These are phyloP conservation scores for Hypomontagnella monticulosa DNA, from an alignment of 495 filamentous ascomycete genomes.

Conservation along the genomic window DNA sequence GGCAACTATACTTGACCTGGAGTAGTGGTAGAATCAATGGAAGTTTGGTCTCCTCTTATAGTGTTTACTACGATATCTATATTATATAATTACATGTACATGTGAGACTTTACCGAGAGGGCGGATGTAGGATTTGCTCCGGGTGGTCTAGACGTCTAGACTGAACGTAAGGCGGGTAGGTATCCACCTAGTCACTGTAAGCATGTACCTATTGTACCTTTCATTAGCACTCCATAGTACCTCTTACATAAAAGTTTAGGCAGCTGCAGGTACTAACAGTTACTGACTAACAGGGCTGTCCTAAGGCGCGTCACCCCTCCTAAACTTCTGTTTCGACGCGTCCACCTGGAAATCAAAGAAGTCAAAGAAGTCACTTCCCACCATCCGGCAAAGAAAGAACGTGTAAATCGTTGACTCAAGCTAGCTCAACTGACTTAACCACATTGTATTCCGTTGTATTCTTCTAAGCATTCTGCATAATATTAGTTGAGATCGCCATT, in stretches of 20 bases:
- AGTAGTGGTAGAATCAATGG: no score
- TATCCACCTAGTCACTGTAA: neutral
- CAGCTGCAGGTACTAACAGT: slow-evolving; percentile 11
- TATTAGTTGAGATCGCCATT: neutral
- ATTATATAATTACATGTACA: neutral
- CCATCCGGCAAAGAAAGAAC: slow-evolving; percentile 1
- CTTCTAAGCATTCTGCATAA: neutral
- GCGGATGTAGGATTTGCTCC: slow-evolving; percentile 19
- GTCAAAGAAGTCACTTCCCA: slow-evolving; percentile 1
- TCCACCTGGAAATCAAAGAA: slow-evolving; percentile 6
- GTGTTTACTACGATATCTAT: slow-evolving; percentile 4
- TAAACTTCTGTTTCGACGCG: slow-evolving; percentile 32
- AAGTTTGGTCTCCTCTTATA: neutral
- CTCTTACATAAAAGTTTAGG: slow-evolving; percentile 8
- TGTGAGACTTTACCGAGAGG: slow-evolving; percentile 12
- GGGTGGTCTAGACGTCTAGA: neutral
- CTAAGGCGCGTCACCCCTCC: slow-evolving; percentile 34
- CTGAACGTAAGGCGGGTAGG: neutral
- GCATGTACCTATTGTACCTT: no score
- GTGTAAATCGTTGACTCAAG: neutral
- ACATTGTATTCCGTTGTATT: no score
- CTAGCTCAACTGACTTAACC: neutral
- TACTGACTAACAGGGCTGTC: no score
- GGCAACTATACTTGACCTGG: no score
- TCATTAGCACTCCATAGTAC: neutral